Conservation (phyloP, 108 stramenopile genomes). For the Conticribra weissflogii region DNA sequence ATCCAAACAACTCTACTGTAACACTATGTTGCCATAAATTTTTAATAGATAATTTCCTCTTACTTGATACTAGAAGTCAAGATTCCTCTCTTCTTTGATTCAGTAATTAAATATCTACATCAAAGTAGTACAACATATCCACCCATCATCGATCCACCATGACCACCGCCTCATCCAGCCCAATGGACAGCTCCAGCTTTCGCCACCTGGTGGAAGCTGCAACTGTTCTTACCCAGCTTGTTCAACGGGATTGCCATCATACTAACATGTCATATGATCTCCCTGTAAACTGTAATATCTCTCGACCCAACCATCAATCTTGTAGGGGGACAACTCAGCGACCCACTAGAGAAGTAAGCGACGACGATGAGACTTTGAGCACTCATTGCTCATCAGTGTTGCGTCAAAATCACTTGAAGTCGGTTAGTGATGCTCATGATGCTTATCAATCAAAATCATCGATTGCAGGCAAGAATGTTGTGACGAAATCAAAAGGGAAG, state of each 20-base stretch:
- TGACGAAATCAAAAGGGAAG: neutral
- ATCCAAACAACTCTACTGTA: no score
- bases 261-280: no score
- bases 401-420: constrained; percentile 28
- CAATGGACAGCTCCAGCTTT: constrained; percentile 15
- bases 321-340: constrained; percentile 6
- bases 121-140: neutral
- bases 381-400: constrained; percentile 19
- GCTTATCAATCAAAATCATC: neutral
- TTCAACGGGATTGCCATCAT: constrained; percentile 4
- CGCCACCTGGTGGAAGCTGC: constrained; percentile 67
- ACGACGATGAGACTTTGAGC: constrained; percentile 14
- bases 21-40: no score
- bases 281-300: constrained; percentile 1
- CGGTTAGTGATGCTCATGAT: constrained; percentile 7
- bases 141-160: neutral
- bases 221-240: constrained; percentile 57
- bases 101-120: no score
- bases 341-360: constrained; percentile 5
- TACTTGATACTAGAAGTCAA: no score
- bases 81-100: neutral
- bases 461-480: neutral
- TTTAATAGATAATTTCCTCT: no score
- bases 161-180: neutral
- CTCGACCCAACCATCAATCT: constrained; percentile 9